Percentiles rank a stretch among this genome's conserved stretches.
phyloP scores from a whole-genome alignment of 768 basidiomycete genomes.

The Pilatotrama ljubarskyi region DNA sequence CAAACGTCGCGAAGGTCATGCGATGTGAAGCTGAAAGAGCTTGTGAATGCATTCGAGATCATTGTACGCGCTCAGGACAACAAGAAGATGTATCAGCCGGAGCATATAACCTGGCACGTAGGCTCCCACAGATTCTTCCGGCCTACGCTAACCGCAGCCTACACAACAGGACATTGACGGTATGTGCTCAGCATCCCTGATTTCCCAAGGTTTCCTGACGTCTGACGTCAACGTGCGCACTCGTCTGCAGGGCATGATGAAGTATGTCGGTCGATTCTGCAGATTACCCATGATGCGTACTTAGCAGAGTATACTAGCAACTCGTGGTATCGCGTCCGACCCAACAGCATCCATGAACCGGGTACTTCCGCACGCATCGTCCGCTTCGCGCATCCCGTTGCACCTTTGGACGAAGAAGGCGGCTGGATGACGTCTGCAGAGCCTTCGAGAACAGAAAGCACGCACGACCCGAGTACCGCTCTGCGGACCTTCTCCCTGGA shows the following conservation, averaged over 20 bases:
- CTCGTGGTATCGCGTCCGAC: slow-evolving; percentile 25
- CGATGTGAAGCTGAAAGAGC: slow-evolving; percentile 19
- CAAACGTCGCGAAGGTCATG: slow-evolving; percentile 16
- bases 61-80: slow-evolving; percentile 20
- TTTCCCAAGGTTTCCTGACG: too few species aligned
- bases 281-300: neutral
- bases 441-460: neutral
- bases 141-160: neutral
- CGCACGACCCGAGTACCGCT: neutral
- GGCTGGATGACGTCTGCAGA: slow-evolving; percentile 25
- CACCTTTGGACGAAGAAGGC: slow-evolving; percentile 15
- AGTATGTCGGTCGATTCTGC: slow-evolving; percentile 6
- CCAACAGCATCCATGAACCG: slow-evolving; percentile 1
- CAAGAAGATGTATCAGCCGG: slow-evolving; percentile 24
- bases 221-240: too few species aligned
- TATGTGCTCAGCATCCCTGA: neutral
- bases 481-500: slow-evolving; percentile 33
- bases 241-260: slow-evolving; percentile 25
- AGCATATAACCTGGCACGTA: slow-evolving; percentile 23
- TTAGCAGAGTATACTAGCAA: slow-evolving; percentile 10
- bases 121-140: too few species aligned
- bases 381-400: slow-evolving; percentile 20
- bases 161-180: neutral
- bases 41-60: slow-evolving; percentile 19
- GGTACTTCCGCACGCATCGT: neutral